Evolutionary conservation across 2,329 filamentous ascomycete genomes (phyloP), one percentile per base, ranked within the genome.

Genomic region (Apiospora pterosperma): DNA sequence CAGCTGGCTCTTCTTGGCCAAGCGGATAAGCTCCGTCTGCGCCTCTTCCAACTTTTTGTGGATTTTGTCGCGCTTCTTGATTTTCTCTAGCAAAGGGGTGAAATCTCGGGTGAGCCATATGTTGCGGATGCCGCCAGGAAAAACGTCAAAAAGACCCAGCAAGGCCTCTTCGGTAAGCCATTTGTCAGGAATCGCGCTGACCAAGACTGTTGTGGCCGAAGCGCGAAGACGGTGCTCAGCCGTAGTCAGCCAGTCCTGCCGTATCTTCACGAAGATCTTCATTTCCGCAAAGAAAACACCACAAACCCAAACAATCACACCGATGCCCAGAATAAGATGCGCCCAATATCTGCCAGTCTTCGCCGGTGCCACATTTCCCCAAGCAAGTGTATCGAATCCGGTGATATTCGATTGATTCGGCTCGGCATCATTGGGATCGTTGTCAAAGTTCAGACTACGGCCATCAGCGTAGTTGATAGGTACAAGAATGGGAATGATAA

Each of bases 31-130:
- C 25, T 92, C 88, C 0, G 93, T 97, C 77, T 98, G 91, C 1
- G 95, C 95, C 10, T 79, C 78, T 74, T 99, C 96, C 0, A 99
- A 85, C 64, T 83, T 81, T 48, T 84, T 76, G 59, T 95, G 93
- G 16, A 97, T 80, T 10, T 85, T 79, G 66, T 93, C 88, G 55
- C 96, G 87, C 68, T 88, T 81, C 60, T 92, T 86, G 58, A 98
- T 91, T 75, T 98, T 98, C 67, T 94, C 90, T 59, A 92, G 85
- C 12, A 99, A 84, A 10, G 90, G 85, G 52, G 94, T 92, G 69
- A 93, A 90, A 74, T 99, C 92, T 67, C 95, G 88, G 66, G 97
- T 99, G 71, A 99, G 89, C 94, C 95, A 99, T 59, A 99, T 92
- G 70, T 98, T 98, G 66, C 92, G 88, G 73, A 99, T 90, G 36